Base-by-base conservation (phyloP, 441 rosid genomes). In the Dalechampia spathulata region DNA sequence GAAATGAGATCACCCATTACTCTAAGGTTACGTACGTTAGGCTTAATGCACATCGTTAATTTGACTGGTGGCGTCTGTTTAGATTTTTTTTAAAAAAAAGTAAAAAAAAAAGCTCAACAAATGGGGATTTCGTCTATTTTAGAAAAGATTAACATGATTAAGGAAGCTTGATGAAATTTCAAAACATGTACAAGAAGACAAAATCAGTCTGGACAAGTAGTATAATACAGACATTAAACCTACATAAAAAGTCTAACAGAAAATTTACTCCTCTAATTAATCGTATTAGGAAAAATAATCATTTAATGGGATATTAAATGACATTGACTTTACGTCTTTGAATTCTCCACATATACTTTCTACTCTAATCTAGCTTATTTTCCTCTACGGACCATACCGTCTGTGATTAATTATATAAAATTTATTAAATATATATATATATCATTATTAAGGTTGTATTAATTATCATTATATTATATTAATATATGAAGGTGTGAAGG, bases 181-280 rank as follows among this genome's bases (percentile, higher is more conserved):
- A 37, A 37, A 21, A 52, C 57, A n/a, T n/a, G n/a, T n/a, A n/a
- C n/a, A 21, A 38, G 30, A 53, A 13, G 45, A 37, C 57, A 38
- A 37, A 20, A 22, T 14, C 15, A 2, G 22, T 14, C 27, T 20
- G 15, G 12, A 2, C 28, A 52, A 52, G 4, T 21, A 52, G 34
- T 52, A 22, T 38, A 19, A 52, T 22, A 2, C 13, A 37, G 32
- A 32, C 14, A 53, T 53, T 45, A 38, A 51, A 36, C 21, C 20
- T 37, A 16, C 8, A 38, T 32, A 19, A 52, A 36, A 53, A 19
- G 7, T 12, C 23, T 22, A 34, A 0, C 22, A n/a, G 45, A 37
- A 36, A 22, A 22, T 0, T 22, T 53, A 53, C 20, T 38, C 38
- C 57, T 21, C 45, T 53, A 15, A 53, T 49, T 15, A 21, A 13